phyloP scores from a whole-genome alignment of 768 basidiomycete species.

The Suillus sp. region DNA sequence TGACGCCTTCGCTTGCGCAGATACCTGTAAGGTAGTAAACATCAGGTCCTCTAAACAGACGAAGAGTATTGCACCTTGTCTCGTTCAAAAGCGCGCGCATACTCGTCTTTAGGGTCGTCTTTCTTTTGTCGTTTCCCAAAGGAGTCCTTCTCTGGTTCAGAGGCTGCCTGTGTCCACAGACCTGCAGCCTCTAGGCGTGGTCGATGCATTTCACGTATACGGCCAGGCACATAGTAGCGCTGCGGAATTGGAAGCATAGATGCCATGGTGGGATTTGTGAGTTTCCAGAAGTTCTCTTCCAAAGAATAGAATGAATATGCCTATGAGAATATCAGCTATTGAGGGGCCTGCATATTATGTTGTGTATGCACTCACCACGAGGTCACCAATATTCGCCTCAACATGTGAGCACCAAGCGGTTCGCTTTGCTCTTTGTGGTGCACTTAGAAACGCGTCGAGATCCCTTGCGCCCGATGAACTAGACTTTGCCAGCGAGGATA shows the following conservation, averaged over 20 bases:
- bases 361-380: slow-evolving; percentile 55
- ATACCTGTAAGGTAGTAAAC: slow-evolving; percentile 36
- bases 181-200: slow-evolving; percentile 63
- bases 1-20: slow-evolving; percentile 56
- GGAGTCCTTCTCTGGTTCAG: slow-evolving; percentile 42
- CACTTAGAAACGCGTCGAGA: slow-evolving; percentile 51
- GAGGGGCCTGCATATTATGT: slow-evolving; percentile 8
- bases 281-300: slow-evolving; percentile 58
- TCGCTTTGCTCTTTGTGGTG: slow-evolving; percentile 52
- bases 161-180: slow-evolving; percentile 53
- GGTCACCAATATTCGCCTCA: slow-evolving; percentile 65
- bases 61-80: slow-evolving; percentile 47
- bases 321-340: slow-evolving; percentile 43
- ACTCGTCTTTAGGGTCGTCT: slow-evolving; percentile 38
- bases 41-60: neutral
- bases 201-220: slow-evolving; percentile 58
- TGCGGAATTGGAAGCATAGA: slow-evolving; percentile 66
- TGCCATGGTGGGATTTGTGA: slow-evolving; percentile 58
- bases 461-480: slow-evolving; percentile 37
- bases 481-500: slow-evolving; percentile 49
- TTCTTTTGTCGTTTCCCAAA: slow-evolving; percentile 38
- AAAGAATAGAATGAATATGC: slow-evolving; percentile 60
- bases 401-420: slow-evolving; percentile 68
- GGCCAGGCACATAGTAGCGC: slow-evolving; percentile 69
- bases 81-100: slow-evolving; percentile 60